Evolutionary conservation across 2,329 filamentous ascomycete species (phyloP).

Genomic region (Cryphonectria naterciae): DNA sequence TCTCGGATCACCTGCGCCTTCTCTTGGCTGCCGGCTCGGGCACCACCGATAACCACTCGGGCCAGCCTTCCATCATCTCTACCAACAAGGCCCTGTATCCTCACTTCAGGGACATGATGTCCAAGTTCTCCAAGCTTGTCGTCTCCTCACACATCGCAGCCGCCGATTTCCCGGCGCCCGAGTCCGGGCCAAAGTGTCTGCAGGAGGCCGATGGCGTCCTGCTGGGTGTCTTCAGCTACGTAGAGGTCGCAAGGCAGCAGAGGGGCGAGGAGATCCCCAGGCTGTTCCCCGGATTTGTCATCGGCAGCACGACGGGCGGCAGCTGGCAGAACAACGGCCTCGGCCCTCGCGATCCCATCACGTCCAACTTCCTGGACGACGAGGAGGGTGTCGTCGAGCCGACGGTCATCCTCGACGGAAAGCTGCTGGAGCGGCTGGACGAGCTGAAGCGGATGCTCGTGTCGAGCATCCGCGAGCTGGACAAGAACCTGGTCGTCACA

Average conservation of each 20-base stretch:
- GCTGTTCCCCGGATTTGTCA: constrained; percentile 90
- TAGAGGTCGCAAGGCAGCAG: constrained; percentile 92
- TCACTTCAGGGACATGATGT: constrained; percentile 99
- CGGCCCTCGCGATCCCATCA: constrained; percentile 69
- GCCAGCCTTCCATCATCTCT: constrained; percentile 98
- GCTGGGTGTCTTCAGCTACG: constrained; percentile 92
- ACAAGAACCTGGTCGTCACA: constrained; percentile 76
- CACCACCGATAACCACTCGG: constrained; percentile 97
- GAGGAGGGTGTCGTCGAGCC: constrained; percentile 75
- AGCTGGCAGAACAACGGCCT: constrained; percentile 81
- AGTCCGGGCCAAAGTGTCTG: constrained; percentile 92
- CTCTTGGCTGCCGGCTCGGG: constrained; percentile 94
- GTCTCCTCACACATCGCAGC: constrained; percentile 97
- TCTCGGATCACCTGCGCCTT: constrained; percentile 92
- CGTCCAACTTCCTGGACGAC: constrained; percentile 85
- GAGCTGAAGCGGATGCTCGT: constrained; percentile 84
- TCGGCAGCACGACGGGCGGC: constrained; percentile 80
- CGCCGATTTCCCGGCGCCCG: constrained; percentile 91
- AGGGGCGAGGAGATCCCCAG: constrained; percentile 90
- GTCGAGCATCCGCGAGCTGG: constrained; percentile 83
- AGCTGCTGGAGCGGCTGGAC: constrained; percentile 80
- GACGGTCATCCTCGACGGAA: constrained; percentile 72
- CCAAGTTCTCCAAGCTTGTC: constrained; percentile 98
- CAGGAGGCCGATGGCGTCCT: constrained; percentile 97
- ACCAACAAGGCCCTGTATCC: constrained; percentile 97